Evolutionary conservation across 2,329 filamentous ascomycete genomes (phyloP).

Genomic region (Fusarium caatingaense): DNA sequence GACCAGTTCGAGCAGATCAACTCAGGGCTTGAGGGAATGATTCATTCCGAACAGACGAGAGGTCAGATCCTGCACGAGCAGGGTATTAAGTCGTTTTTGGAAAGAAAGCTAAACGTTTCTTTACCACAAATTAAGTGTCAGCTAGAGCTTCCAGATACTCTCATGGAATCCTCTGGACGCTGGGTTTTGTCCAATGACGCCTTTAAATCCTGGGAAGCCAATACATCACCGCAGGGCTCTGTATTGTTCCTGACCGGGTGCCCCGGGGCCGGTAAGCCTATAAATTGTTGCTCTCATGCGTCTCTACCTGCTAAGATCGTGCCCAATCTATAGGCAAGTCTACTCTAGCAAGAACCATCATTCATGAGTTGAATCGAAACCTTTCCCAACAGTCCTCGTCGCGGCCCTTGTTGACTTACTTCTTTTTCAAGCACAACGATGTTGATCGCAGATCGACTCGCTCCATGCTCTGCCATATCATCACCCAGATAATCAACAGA

Average conservation of each 20-base stretch:
- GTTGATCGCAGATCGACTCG: fast-evolving
- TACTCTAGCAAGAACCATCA: background rate
- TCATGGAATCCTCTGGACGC: fast-evolving
- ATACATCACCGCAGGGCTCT: fast-evolving
- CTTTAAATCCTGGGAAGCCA: background rate
- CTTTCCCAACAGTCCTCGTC: no score
- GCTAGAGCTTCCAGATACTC: fast-evolving
- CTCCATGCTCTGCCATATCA: fast-evolving
- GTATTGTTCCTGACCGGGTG: background rate
- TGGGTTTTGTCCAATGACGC: no score
- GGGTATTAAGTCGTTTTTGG: background rate
- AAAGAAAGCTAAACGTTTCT: background rate
- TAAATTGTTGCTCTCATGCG: no score
- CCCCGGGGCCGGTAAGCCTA: background rate
- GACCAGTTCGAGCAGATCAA: fast-evolving
- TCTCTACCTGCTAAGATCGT: no score
- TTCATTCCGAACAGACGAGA: fast-evolving
- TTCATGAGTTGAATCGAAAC: no score
- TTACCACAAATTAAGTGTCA: fast-evolving
- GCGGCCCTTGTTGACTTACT: no score
- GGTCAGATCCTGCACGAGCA: fast-evolving
- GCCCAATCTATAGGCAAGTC: background rate
- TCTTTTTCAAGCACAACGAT: background rate
- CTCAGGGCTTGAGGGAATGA: fast-evolving
- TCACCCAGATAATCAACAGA: fast-evolving